These are phyloP conservation scores for Fusarium sp. DNA, from an alignment of 2,329 filamentous ascomycete genomes.

Conservation along the genomic window DNA sequence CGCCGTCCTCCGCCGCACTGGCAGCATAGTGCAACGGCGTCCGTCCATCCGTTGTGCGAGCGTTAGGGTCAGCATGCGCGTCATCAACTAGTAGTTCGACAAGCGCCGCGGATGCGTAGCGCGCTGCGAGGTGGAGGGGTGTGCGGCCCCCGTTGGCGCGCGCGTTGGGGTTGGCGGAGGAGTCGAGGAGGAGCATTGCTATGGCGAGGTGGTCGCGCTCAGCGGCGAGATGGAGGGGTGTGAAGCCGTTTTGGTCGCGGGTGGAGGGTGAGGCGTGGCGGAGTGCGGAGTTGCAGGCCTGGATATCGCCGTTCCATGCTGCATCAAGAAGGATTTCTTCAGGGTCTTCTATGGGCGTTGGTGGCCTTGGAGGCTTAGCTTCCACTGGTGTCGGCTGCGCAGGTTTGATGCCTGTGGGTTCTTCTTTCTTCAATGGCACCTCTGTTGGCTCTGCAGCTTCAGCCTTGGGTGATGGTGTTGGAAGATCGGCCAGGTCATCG, in stretches of 20 bases:
- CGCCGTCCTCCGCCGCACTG: slow-evolving; percentile 43
- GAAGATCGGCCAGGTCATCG: not conserved
- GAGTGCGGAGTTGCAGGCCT: slow-evolving; percentile 40
- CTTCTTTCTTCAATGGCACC: not conserved
- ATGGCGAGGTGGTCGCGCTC: slow-evolving; percentile 48
- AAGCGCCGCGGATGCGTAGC: slow-evolving; percentile 43
- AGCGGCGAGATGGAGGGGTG: slow-evolving; percentile 46
- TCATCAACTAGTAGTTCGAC: slow-evolving; percentile 49
- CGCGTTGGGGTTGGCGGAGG: slow-evolving; percentile 39
- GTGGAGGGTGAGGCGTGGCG: slow-evolving; percentile 37
- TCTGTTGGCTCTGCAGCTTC: not conserved
- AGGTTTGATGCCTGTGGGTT: not conserved
- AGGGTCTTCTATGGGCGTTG: slow-evolving; percentile 12
- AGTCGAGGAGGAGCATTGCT: slow-evolving; percentile 48
- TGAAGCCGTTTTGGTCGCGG: slow-evolving; percentile 46
- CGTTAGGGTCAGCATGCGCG: slow-evolving; percentile 44
- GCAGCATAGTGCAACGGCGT: slow-evolving; percentile 49
- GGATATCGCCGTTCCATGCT: slow-evolving; percentile 48
- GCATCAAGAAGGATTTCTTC: slow-evolving; percentile 46
- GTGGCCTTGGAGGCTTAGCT: not conserved
- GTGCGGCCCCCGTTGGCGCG: slow-evolving; percentile 47
- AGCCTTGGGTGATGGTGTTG: not conserved
- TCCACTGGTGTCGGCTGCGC: not conserved
- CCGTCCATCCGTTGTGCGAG: slow-evolving; percentile 44
- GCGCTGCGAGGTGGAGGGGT: slow-evolving; percentile 47